phyloP scores from a whole-genome alignment of 441 rosid species.

The Erodium texanum region DNA sequence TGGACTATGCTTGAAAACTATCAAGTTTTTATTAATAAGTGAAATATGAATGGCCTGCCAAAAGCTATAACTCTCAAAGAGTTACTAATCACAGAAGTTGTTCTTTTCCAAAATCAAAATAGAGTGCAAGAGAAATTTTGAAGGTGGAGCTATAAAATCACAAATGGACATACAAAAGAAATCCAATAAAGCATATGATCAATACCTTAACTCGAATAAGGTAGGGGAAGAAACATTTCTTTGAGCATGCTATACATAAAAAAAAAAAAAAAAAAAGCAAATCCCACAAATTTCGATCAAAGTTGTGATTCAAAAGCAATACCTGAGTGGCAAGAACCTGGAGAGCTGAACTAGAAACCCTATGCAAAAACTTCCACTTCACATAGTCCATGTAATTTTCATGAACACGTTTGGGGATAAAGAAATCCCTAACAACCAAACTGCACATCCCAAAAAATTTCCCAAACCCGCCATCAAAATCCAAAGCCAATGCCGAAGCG shows the following conservation, averaged over 20 bases:
- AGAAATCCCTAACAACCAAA: slow-evolving; percentile 48
- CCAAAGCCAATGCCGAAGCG: slow-evolving; percentile 28
- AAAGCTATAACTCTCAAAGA: not conserved
- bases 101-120: not conserved
- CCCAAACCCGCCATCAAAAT: slow-evolving; percentile 31
- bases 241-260: not conserved
- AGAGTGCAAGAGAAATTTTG: not conserved
- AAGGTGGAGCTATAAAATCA: not conserved
- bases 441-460: slow-evolving; percentile 30
- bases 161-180: not conserved
- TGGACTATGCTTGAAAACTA: not conserved
- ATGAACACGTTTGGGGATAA: slow-evolving; percentile 69
- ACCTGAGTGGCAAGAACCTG: slow-evolving; percentile 99
- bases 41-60: not conserved
- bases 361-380: slow-evolving; percentile 87
- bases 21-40: not conserved
- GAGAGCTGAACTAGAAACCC: slow-evolving; percentile 84
- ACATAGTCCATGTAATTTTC: slow-evolving; percentile 59
- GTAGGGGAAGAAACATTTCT: not conserved
- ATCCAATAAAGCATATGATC: not conserved
- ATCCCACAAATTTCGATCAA: not conserved
- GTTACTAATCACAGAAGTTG: not conserved
- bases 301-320: slow-evolving; percentile 1
- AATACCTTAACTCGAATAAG: not conserved
- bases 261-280: not conserved